Evolutionary conservation across 2,329 filamentous ascomycete genomes (phyloP), one percentile per base, ranked within the genome.

Genomic region (Colletotrichum truncatum): DNA sequence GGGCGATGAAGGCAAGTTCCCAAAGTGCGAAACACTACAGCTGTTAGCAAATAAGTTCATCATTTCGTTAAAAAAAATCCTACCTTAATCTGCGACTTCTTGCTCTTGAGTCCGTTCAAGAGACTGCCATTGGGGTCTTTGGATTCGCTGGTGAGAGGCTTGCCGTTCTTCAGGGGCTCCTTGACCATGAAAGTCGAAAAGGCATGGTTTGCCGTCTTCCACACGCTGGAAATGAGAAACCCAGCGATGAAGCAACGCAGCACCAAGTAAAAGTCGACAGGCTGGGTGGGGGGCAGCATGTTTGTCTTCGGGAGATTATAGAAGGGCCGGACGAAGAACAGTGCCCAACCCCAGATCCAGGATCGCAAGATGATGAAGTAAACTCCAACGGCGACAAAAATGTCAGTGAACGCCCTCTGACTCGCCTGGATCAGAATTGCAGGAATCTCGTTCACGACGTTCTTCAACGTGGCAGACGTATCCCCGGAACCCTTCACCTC

Each of bases 121-220:
- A 98, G 83, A 74, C 93, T 97, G 34, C 93, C 94, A 73, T 97
- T 98, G 1, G 95, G 93, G 76, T 98, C 94, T 73, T 93, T 96
- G 14, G 93, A 93, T 70, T 95, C 92, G 16, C 87, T 86, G 0
- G 93, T 97, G 60, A 98, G 85, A 4, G 94, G 94, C 72, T 90
- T 87, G n/a, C 87, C 90, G 70, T 92, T 92, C 81, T 97, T 97
- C 57, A 97, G 75, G 1, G 95, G 95, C 71, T 92, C 89, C 75
- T 91, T 90, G 25, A 90, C 88, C 73, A 97, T 87, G 76, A 93
- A 94, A n/a, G 90, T 79, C 5, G 91, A 91, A 75, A 98, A 97
- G 25, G 92, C 87, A 26, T 87, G 81, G 74, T 96, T 97, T 39
- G 90, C 89, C 23, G 90, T 81, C 62, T 93, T 86, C 93, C 94